Evolutionary conservation across 805 yeast species (phyloP).

Genomic region (Kluyveromyces aestuarii): DNA sequence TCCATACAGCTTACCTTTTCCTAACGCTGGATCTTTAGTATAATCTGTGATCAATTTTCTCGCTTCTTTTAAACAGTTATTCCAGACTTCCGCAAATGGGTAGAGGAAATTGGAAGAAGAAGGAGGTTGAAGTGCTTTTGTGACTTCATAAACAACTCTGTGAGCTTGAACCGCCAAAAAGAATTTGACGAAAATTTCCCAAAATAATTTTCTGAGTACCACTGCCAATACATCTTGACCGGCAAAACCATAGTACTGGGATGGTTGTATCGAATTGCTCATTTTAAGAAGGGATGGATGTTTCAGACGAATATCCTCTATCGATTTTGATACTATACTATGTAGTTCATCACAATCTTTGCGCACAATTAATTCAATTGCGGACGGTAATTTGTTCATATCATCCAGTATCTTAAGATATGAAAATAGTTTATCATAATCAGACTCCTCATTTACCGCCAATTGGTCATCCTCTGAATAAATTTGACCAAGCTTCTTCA

Average conservation of each 20-base stretch:
- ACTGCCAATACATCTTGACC: slow-evolving; percentile 42
- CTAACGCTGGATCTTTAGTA: neutral
- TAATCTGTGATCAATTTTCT: slow-evolving; percentile 24
- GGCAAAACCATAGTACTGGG: slow-evolving; percentile 28
- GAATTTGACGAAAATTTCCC: slow-evolving; percentile 56
- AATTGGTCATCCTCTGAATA: slow-evolving; percentile 1
- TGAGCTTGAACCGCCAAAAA: slow-evolving; percentile 62
- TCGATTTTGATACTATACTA: slow-evolving; percentile 49
- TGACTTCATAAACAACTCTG: slow-evolving; percentile 53
- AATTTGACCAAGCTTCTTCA: slow-evolving; percentile 18
- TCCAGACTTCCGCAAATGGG: slow-evolving; percentile 37
- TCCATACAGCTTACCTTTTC: neutral
- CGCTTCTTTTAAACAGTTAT: slow-evolving; percentile 34
- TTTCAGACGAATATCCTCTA: slow-evolving; percentile 54
- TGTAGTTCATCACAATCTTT: slow-evolving; percentile 55
- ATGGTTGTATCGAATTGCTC: slow-evolving; percentile 11
- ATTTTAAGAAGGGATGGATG: slow-evolving; percentile 37
- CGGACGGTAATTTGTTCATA: slow-evolving; percentile 51
- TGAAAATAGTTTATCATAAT: slow-evolving; percentile 31
- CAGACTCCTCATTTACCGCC: slow-evolving; percentile 22
- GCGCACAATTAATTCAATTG: slow-evolving; percentile 44
- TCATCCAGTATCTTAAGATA: slow-evolving; percentile 50
- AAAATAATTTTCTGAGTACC: slow-evolving; percentile 60
- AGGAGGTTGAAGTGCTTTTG: slow-evolving; percentile 26
- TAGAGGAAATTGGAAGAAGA: slow-evolving; percentile 22